Evolutionary conservation across 2,329 filamentous ascomycete species (phyloP).

Genomic region (Curvularia hawaiiensis): DNA sequence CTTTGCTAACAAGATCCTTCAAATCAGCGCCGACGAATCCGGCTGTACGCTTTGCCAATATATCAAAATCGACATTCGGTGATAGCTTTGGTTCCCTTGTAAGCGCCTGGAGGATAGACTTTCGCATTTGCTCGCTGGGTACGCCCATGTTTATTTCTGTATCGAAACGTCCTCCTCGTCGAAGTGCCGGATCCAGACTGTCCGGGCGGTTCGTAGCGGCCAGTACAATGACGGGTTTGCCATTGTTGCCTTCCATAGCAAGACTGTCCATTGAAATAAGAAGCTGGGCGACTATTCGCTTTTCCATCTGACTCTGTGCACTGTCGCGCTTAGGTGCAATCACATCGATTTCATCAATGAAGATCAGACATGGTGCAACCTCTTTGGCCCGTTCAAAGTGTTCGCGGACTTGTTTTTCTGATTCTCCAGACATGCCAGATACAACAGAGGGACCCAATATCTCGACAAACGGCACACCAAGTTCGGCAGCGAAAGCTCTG

Average conservation of each 20-base stretch:
- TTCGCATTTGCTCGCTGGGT: constrained; percentile 77
- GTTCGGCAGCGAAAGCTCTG: constrained; percentile 75
- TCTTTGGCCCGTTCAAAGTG: constrained; percentile 87
- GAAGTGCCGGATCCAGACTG: constrained; percentile 78
- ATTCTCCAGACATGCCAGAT: constrained; percentile 87
- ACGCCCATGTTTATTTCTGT: constrained; percentile 87
- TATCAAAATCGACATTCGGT: constrained; percentile 72
- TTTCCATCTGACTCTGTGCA: constrained; percentile 86
- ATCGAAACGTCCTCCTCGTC: constrained; percentile 77
- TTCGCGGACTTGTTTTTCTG: constrained; percentile 83
- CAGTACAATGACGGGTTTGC: constrained; percentile 83
- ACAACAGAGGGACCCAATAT: constrained; percentile 83
- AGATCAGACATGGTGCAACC: constrained; percentile 85
- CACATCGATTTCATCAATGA: constrained; percentile 90
- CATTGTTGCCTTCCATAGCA: constrained; percentile 70
- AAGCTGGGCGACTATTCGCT: constrained; percentile 82
- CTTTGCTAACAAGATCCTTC: constrained; percentile 70
- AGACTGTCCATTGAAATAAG: constrained; percentile 84
- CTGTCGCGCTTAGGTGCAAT: constrained; percentile 87
- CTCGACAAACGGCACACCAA: constrained; percentile 78
- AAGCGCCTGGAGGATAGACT: constrained; percentile 76
- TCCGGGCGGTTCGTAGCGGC: constrained; percentile 91
- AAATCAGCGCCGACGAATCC: constrained; percentile 94
- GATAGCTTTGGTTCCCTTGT: constrained; percentile 69
- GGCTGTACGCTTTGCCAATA: constrained; percentile 81